Evolutionary conservation across 2,329 filamentous ascomycete species (phyloP).

Genomic region (Alternaria incomplexa): DNA sequence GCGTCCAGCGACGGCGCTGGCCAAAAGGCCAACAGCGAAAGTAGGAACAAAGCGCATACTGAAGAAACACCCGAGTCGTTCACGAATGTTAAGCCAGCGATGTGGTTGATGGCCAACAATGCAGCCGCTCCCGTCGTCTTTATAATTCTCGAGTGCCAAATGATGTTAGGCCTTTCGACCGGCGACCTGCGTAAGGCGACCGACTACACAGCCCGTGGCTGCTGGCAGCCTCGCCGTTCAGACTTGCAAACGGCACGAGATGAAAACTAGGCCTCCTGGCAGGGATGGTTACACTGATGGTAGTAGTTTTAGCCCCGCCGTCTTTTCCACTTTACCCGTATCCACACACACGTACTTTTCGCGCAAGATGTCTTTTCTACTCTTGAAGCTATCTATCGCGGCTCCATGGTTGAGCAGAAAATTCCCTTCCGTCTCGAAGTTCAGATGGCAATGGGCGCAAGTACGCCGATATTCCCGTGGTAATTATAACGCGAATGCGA

Average conservation of each 20-base stretch:
- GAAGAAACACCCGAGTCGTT: neutral
- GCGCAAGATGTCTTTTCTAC: neutral
- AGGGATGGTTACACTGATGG: neutral
- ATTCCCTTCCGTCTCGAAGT: neutral
- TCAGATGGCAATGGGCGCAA: neutral
- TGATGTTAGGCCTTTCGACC: neutral
- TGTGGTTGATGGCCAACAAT: neutral
- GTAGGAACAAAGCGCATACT: constrained; percentile 12
- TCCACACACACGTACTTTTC: neutral
- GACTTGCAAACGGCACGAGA: neutral
- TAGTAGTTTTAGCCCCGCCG: neutral
- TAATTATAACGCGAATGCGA: neutral
- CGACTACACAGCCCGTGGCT: neutral
- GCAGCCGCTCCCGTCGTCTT: neutral
- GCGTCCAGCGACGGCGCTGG: constrained; percentile 3
- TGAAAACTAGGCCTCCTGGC: neutral
- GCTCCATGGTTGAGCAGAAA: neutral
- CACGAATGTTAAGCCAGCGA: neutral
- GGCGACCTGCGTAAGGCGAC: neutral
- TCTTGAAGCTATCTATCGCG: neutral
- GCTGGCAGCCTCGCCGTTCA: neutral
- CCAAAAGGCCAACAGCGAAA: constrained; percentile 4
- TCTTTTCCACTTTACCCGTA: neutral
- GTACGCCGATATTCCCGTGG: neutral
- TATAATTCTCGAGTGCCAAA: neutral